These are phyloP conservation scores for Pleurotus djamor DNA, from an alignment of 768 basidiomycete species.

Conservation along the genomic window DNA sequence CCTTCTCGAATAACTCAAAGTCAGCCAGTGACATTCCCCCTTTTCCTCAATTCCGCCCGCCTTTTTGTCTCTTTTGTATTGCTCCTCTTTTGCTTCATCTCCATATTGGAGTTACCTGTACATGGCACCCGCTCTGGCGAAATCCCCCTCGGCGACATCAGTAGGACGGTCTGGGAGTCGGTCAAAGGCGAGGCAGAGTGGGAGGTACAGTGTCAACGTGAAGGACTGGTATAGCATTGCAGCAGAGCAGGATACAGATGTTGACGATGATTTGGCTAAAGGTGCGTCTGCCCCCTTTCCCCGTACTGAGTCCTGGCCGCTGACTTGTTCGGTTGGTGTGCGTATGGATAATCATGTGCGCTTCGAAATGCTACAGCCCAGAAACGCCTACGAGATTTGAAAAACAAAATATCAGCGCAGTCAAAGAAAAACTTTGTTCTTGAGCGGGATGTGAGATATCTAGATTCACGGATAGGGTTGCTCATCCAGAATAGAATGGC, in stretches of 20 bases:
- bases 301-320: not conserved
- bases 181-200: conserved; percentile 3
- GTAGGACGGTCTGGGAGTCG: conserved; percentile 3
- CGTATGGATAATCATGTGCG: conserved; percentile 1
- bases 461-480: conserved; percentile 94
- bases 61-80: not conserved
- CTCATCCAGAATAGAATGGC: conserved; percentile 99
- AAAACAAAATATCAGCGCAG: conserved; percentile 96
- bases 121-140: not conserved
- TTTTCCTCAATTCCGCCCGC: not conserved
- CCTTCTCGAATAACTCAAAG: not conserved
- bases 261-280: conserved; percentile 93
- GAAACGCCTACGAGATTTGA: conserved; percentile 93
- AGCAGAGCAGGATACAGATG: conserved; percentile 96
- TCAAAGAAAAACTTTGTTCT: conserved; percentile 99
- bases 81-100: too few relatives aligned
- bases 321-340: conserved; percentile 5
- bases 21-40: not conserved
- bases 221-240: conserved; percentile 96
- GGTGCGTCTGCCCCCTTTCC: conserved; percentile 44
- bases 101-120: too few relatives aligned
- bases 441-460: conserved; percentile 96
- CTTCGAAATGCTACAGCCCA: conserved; percentile 57
- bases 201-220: conserved; percentile 78
- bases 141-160: not conserved